phyloP scores from a whole-genome alignment of 2,329 filamentous ascomycete genomes.

The Rutstroemia sp. region DNA sequence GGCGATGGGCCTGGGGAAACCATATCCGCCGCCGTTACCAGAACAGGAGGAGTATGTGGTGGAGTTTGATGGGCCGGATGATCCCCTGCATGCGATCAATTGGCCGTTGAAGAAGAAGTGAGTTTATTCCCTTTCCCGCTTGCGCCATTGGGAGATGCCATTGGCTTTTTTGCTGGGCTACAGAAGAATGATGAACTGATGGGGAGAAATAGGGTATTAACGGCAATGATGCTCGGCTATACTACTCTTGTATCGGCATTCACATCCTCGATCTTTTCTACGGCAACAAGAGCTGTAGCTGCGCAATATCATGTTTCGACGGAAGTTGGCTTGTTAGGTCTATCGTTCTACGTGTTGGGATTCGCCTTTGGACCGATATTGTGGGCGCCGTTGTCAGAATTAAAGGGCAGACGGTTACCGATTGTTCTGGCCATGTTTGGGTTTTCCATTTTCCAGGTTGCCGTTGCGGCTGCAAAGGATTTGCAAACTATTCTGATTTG shows the following conservation, averaged over 20 bases:
- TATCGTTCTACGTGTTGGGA: conserved; percentile 64
- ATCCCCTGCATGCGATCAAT: conserved; percentile 81
- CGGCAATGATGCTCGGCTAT: conserved; percentile 62
- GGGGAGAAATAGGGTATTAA: conserved; percentile 41
- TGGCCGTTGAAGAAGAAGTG: conserved; percentile 76
- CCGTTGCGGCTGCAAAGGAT: conserved; percentile 57
- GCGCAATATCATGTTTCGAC: conserved; percentile 50
- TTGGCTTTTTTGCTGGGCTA: too few relatives aligned
- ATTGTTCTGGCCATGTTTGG: conserved; percentile 56
- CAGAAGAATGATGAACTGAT: too few relatives aligned
- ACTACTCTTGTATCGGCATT: conserved; percentile 67
- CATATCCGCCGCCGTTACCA: conserved; percentile 62
- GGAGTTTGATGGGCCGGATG: conserved; percentile 76
- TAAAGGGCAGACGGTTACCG: conserved; percentile 58
- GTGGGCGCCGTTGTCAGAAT: conserved; percentile 67
- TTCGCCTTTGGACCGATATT: conserved; percentile 66
- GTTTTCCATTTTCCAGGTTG: conserved; percentile 62
- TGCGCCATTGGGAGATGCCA: conserved; percentile 20
- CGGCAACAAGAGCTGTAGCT: conserved; percentile 52
- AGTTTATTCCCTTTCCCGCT: conserved; percentile 25
- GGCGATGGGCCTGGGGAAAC: conserved; percentile 65
- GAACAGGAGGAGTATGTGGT: conserved; percentile 72
- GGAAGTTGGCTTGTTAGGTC: conserved; percentile 57
- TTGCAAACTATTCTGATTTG: conserved; percentile 63
- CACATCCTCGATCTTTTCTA: conserved; percentile 67